These are phyloP conservation scores for Podospora didyma DNA, from an alignment of 495 filamentous ascomycete species.

Conservation along the genomic window DNA sequence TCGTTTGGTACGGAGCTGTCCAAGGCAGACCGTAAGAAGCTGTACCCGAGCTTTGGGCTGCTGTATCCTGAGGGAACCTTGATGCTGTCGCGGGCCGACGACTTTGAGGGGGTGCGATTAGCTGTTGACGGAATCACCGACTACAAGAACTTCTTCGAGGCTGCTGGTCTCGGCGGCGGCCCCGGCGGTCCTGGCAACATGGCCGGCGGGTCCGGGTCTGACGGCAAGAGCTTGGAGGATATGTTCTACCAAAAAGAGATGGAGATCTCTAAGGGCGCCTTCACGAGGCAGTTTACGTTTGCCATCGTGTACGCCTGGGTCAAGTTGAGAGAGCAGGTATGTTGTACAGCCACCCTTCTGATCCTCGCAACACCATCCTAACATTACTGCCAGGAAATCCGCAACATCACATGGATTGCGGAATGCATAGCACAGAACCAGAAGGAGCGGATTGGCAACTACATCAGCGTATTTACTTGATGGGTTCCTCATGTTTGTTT, in stretches of 20 bases:
- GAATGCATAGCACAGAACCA: constrained; percentile 99
- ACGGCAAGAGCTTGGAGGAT: constrained; percentile 90
- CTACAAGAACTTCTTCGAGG: constrained; percentile 93
- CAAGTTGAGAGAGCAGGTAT: constrained; percentile 93
- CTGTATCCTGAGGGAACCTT: constrained; percentile 91
- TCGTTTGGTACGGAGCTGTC: constrained; percentile 96
- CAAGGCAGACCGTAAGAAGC: constrained; percentile 89
- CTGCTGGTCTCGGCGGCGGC: constrained; percentile 77
- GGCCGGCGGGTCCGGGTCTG: constrained; percentile 67
- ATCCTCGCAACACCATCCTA: neutral
- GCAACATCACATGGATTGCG: constrained; percentile 98
- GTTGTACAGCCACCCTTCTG: constrained; percentile 17
- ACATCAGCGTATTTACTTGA: constrained; percentile 85
- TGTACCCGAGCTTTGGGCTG: constrained; percentile 87
- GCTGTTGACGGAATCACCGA: constrained; percentile 88
- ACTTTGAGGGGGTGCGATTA: constrained; percentile 86
- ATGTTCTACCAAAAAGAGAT: constrained; percentile 99
- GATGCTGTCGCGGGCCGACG: constrained; percentile 93
- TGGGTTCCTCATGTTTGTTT: constrained; percentile 6
- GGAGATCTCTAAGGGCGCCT: constrained; percentile 91
- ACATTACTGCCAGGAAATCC: constrained; percentile 70
- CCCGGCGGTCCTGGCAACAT: constrained; percentile 73
- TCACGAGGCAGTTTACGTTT: constrained; percentile 94
- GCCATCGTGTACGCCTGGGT: constrained; percentile 98
- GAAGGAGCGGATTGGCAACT: constrained; percentile 97